Evolutionary conservation across 306 rosid species (phyloP), one percentile per base, ranked within the genome.

Genomic region (Boehmeria nivea): DNA sequence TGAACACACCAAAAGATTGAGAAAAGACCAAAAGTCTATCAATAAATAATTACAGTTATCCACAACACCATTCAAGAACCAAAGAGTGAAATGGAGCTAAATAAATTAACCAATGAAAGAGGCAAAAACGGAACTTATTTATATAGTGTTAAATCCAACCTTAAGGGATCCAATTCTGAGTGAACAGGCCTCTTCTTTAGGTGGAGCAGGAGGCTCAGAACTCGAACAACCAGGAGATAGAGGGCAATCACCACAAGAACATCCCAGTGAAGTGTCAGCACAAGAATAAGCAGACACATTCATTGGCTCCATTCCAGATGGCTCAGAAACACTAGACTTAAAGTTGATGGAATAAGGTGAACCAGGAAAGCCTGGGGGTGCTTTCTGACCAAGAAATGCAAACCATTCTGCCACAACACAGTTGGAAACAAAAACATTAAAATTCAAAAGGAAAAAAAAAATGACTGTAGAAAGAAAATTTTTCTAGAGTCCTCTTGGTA

Each of bases 171-270:
- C 88, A 65, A 90, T 55, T 74, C 51, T 74, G 65, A 90, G 66
- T 44, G 78, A 65, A 80, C 98, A 90, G 53, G 83, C 63, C 36
- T 82, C 81, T 28, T 72, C 73, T 56, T 50, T 78, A 43, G 67
- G 82, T 27, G 91, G 98, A 36, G 84, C 46, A 44, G 84, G 72
- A 72, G 95, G 95, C 74, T 84, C 86, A 43, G 79, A 13, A 53
- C 25, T 60, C 3, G 87, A 72, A 81, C 98, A 90, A 46, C 66
- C 56, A 14, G 95, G 79, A 70, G 95, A 76, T 71, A 66, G 68
- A 57, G 95, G 98, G 61, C 98, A 90, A 76, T 90, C 98, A 47
- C 98, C 98, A 25, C 98, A 90, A 69, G 98, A 90, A 76, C 98
- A 90, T 61, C 95, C 94, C 47, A 90, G 79, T 47, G 98, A 87